Base-by-base conservation (phyloP, 768 basidiomycete genomes). In the Xerocomus potaroensis region DNA sequence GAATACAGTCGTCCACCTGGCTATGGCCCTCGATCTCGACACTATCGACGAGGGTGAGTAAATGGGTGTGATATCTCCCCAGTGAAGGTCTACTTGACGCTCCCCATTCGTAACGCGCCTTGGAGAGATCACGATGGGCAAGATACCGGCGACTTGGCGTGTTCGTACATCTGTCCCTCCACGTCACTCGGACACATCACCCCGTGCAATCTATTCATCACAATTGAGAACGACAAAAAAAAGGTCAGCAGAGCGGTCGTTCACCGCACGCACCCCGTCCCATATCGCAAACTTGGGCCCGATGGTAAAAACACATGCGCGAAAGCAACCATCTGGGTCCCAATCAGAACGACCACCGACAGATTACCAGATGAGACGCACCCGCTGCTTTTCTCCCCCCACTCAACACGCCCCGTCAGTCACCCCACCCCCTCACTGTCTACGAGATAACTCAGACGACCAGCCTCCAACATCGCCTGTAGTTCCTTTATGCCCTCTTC, bases 361-460 rank as follows among this genome's bases (percentile, higher is more conserved):
- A 8, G 6, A 4, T 12, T 4, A 21, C 8, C 26, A 21, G n/a
- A 43, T 27, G 18, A 9, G 8, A 30, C 48, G 31, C 21, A 87
- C 85, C 59, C 94, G 69, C 67, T 98, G 95, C 69, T 96, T 97
- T 77, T 97, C 95, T 0, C 95, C 95, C n/a, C 0, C 95, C 95
- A 56, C 91, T 93, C 58, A 95, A 69, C 37, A 97, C 91, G 68
- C 95, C 91, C 53, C 91, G 79, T 94, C 94, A 98, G 65, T 97
- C 94, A 74, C 82, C 91, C 89, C 0, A 94, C 93, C 0, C 95
- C 94, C 64, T 96, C 95, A 21, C 95, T 70, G 36, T 77, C 77
- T 3, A 91, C 87, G 19, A 97, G 63, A 63, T 97, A 97, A 15
- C 75, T 85, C 51, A 98, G 64, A 66, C 89, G 89, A 9, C 86